Evolutionary conservation across 441 rosid genomes (phyloP), one percentile per base, ranked within the genome.

Genomic region (Iberis amara): DNA sequence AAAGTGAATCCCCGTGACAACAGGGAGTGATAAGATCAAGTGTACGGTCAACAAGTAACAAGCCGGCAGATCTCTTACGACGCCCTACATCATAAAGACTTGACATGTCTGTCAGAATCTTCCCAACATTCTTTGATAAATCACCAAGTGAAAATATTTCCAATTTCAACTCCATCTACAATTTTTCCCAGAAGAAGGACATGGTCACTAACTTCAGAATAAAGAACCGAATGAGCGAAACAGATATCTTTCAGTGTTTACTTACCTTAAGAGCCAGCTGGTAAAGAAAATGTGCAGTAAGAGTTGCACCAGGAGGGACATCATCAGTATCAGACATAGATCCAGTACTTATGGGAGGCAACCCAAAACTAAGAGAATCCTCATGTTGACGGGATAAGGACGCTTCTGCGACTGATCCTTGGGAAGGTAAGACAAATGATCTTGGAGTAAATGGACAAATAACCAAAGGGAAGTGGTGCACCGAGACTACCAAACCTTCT

Each of bases 61-160:
- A 76, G 33, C 96, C 96, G 0, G 96, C 94, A 53, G 98, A 62
- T 62, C 85, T 79, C 73, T 83, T 91, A 6, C 89, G 90, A 13
- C 95, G 96, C 51, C 96, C 96, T 26, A 91, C 96, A 72, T 91
- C 96, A 57, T 91, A 91, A 52, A 87, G 91, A 73, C 98, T 87
- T 54, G 98, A 87, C 98, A 91, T 91, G 76, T 87, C 96, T 11
- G 89, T 91, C 83, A 91, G 64, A 58, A 83, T 79, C 74, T 87
- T 87, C 66, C 98, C 98, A 41, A 91, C 85, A 28, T 78, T 72
- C 68, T 87, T 87, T 46, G 98, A 91, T 63, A 80, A 43, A 76
- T 83, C 87, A 8, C 98, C 96, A 55, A 87, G 66, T 61, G 98
- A 91, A 73, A 80, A 91, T 63, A 91, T 85, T 67, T 91, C 98